These are phyloP conservation scores for Sideroxylon spinosum DNA, from an alignment of 179 eudicot genomes.

Conservation along the genomic window DNA sequence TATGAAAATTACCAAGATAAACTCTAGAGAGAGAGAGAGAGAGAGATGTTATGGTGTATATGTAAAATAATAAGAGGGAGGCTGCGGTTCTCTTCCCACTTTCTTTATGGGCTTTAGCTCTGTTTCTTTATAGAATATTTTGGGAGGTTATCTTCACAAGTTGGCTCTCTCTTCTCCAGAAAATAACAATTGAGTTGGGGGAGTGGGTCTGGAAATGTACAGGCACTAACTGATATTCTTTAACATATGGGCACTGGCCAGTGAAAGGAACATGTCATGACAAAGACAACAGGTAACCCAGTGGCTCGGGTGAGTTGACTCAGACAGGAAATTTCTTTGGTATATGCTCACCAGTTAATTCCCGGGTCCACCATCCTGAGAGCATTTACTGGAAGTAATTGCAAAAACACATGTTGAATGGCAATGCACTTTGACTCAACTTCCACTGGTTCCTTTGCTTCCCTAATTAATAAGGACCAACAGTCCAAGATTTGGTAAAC, in stretches of 20 bases:
- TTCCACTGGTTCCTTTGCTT: neutral
- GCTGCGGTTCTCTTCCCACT: slow-evolving; percentile 4
- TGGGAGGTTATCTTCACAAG: slow-evolving; percentile 5
- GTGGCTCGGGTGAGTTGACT: slow-evolving; percentile 1
- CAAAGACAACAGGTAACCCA: neutral
- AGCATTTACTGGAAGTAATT: neutral
- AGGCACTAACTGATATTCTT: slow-evolving; percentile 11
- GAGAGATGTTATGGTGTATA: neutral
- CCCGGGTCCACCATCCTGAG: neutral
- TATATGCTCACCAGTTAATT: neutral
- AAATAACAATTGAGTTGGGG: neutral
- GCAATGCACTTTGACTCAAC: slow-evolving; percentile 14
- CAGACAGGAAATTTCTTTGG: neutral
- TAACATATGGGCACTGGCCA: neutral
- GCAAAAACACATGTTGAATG: neutral
- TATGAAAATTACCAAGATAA: neutral
- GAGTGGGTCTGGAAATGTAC: slow-evolving; percentile 13
- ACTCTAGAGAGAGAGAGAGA: slow-evolving; percentile 3
- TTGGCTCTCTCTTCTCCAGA: neutral
- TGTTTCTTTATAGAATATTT: neutral
- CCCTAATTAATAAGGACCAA: slow-evolving; percentile 1
- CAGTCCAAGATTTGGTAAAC: neutral
- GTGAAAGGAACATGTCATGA: neutral
- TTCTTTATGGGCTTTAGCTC: neutral
- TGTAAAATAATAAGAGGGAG: neutral